Base-by-base conservation (phyloP, 495 filamentous ascomycete species). In the Neurospora sp. region DNA sequence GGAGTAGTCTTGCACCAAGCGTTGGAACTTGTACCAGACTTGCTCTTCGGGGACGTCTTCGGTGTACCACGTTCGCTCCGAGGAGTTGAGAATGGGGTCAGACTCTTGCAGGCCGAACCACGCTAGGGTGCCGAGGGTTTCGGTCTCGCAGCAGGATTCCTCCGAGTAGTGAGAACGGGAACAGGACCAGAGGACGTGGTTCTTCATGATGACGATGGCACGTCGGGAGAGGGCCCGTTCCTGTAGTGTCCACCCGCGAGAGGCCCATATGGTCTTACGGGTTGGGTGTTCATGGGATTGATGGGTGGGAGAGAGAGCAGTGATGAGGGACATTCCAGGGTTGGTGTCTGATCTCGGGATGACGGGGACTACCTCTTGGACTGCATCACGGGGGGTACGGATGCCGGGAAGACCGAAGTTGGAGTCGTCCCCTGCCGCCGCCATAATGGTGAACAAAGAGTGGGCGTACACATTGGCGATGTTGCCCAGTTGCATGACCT, bases 391-490 rank as follows among this genome's bases (percentile, higher is more conserved):
- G 22, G 53, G 53, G 6, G 2, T 66, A 0, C 14, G 12, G 14
- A 66, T 66, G 14, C 53, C 53, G 1, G 53, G 53, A 37, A 66
- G 53, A 35, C 53, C 53, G 5, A 31, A 31, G 53, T 66, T 66
- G 0, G 22, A 16, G 1, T 66, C 53, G 53, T 66, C 53, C 1
- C 53, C 53, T 1, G 53, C 22, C 5, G 75, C 78, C 0, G 75
- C 76, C 10, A 74, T 61, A 40, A 81, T 74, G 9, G 77, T 77
- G 0, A 81, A 48, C 5, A 71, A 44, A 0, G 71, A 48, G 59
- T 77, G 71, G 8, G 40, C 70, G 68, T 78, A 80, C 18, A 78
- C 75, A 12, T 78, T 59, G 9, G 71, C 72, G 69, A 80, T 78
- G 42, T 20, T 41, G 3, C 59, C 42, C 5, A 79, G 70, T 71